Evolutionary conservation across 352 stramenopile species (phyloP).

Genomic region (Blastocystis sp.): DNA sequence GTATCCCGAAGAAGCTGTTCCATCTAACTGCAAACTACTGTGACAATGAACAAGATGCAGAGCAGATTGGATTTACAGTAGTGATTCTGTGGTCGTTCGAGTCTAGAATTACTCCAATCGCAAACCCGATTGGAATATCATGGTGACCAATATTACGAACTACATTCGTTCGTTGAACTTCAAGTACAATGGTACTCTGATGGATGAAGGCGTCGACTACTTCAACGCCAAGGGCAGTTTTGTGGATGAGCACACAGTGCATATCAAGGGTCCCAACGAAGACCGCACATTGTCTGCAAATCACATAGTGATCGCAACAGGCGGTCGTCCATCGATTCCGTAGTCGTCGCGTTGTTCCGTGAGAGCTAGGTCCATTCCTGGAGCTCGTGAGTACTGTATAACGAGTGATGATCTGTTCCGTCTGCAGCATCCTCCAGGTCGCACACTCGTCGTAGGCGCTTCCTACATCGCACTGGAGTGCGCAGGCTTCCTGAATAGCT

Average conservation of each 20-base stretch:
- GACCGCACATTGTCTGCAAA: slow-evolving; percentile 79
- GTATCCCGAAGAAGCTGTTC: slow-evolving; percentile 99
- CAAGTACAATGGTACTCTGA: slow-evolving; percentile 50
- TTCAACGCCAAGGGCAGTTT: slow-evolving; percentile 67
- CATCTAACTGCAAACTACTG: slow-evolving; percentile 85
- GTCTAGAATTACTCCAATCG: not conserved
- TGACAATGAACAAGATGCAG: slow-evolving; percentile 77
- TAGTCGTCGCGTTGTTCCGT: slow-evolving; percentile 72
- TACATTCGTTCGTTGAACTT: slow-evolving; percentile 97
- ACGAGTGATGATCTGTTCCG: slow-evolving; percentile 70
- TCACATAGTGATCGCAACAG: slow-evolving; percentile 86
- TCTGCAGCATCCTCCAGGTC: slow-evolving; percentile 71
- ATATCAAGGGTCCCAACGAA: slow-evolving; percentile 77
- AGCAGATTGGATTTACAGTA: slow-evolving; percentile 78
- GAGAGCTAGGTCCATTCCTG: slow-evolving; percentile 34
- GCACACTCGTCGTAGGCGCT: slow-evolving; percentile 86
- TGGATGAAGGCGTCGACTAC: slow-evolving; percentile 28
- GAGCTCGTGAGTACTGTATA: slow-evolving; percentile 79
- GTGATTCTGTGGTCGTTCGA: not conserved
- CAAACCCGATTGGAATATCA: slow-evolving; percentile 79
- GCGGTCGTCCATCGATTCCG: slow-evolving; percentile 81
- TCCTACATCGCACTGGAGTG: slow-evolving; percentile 96
- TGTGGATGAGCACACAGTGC: slow-evolving; percentile 82
- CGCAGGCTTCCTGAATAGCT: slow-evolving; percentile 86
- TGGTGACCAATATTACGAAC: slow-evolving; percentile 85